Evolutionary conservation across 1,284 basidiomycete species (phyloP), one percentile per base, ranked within the genome.

Genomic region (Fistulinella cinereoalba): DNA sequence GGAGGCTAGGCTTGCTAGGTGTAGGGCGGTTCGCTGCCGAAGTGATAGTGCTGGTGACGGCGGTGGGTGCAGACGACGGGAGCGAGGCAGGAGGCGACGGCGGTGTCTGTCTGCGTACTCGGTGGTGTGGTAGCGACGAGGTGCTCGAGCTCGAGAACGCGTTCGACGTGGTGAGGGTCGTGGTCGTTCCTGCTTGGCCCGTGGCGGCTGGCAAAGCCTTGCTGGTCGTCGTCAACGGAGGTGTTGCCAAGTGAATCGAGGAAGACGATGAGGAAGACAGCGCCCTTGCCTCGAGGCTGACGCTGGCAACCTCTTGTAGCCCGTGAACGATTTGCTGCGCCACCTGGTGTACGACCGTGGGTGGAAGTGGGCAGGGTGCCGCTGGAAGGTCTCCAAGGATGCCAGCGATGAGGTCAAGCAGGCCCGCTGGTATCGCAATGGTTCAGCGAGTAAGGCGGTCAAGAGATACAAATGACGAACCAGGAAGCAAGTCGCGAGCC

Each of bases 81-180:
- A 8, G 2, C n/a, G 40, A 15, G 9, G 12, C 7, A 6, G 31
- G 25, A 27, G 11, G 21, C 6, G 6, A 27, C 1, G 40, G 6
- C 25, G 47, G 23, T 12, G 21, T 1, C 38, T 63, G 60, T 51
- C 60, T 49, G 31, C 46, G 56, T 42, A 55, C 44, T 19, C 43
- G 41, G 12, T 34, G 16, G 21, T 3, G 29, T 8, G 31, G n/a
- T 36, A 23, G 23, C 19, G 47, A 38, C 21, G 55, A 32, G 18
- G 29, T 34, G 5, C 18, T 15, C 18, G 31, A 18, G 25, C 40
- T 38, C 27, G 10, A 44, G 1, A 41, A 44, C 29, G 19, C 24
- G 41, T 25, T 37, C 38, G 43, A 43, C 5, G 32, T 3, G 23
- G 15, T 31, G 16, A 33, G 22, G 16, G 8, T 19, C n/a, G 43